phyloP scores from a whole-genome alignment of 768 basidiomycete genomes.

The Termitomyces eurrhizus region DNA sequence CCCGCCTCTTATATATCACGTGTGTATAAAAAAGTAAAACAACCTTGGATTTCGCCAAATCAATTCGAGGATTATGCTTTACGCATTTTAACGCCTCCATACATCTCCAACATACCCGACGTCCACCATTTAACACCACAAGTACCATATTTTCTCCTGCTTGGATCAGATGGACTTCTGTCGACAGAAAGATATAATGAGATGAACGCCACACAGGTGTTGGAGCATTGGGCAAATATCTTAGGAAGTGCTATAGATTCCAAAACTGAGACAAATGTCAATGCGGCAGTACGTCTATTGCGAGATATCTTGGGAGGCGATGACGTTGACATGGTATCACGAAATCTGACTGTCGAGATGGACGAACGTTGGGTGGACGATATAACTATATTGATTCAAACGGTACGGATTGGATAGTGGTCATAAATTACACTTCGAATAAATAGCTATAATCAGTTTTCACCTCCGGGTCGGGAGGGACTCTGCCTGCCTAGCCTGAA shows the following conservation, averaged over 20 bases:
- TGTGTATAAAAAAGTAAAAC: conserved; percentile 12
- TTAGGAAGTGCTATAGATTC: conserved; percentile 5
- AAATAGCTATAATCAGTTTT: not conserved
- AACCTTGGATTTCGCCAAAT: conserved; percentile 30
- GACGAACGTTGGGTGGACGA: conserved; percentile 44
- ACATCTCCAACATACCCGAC: conserved; percentile 40
- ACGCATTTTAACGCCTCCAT: conserved; percentile 38
- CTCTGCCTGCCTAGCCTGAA: conserved; percentile 13
- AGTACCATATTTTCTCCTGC: conserved; percentile 32
- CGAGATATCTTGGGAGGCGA: conserved; percentile 39
- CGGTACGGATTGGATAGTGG: not conserved
- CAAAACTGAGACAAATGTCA: conserved; percentile 11
- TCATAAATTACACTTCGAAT: not conserved
- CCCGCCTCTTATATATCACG: conserved; percentile 22
- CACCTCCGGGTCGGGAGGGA: not conserved
- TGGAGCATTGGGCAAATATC: conserved; percentile 7
- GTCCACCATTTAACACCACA: conserved; percentile 29
- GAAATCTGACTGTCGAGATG: conserved; percentile 41
- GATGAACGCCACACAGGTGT: conserved; percentile 8
- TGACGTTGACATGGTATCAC: conserved; percentile 30
- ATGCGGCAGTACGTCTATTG: conserved; percentile 35
- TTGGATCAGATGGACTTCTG: conserved; percentile 39
- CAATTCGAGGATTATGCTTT: conserved; percentile 29
- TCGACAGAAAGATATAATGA: conserved; percentile 11
- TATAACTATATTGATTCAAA: conserved; percentile 39